Evolutionary conservation across 148 eudicot genomes (phyloP).

Genomic region (Drosera capensis): DNA sequence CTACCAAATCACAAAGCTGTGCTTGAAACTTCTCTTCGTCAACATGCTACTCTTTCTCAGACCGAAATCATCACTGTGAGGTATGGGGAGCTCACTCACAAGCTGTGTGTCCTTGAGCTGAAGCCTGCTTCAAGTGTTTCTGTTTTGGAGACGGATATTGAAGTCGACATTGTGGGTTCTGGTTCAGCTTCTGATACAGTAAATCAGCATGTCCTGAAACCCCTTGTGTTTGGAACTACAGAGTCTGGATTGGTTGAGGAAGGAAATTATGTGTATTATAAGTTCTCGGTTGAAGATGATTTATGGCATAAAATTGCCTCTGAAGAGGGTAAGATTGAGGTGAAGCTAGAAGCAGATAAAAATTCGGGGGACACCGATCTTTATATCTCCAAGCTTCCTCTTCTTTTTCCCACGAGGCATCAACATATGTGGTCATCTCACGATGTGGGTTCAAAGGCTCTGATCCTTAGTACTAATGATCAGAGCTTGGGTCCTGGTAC

Average conservation of each 20-base stretch:
- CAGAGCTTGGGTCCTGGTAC: slow-evolving; percentile 41
- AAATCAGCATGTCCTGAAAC: slow-evolving; percentile 39
- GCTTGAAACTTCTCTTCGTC: slow-evolving; percentile 85
- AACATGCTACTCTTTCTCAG: slow-evolving; percentile 84
- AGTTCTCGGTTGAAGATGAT: slow-evolving; percentile 48
- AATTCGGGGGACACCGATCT: slow-evolving; percentile 69
- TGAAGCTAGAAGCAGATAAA: slow-evolving; percentile 44
- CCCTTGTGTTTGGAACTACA: slow-evolving; percentile 37
- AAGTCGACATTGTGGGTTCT: slow-evolving; percentile 63
- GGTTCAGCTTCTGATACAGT: slow-evolving; percentile 30
- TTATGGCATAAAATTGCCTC: slow-evolving; percentile 43
- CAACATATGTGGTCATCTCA: slow-evolving; percentile 90
- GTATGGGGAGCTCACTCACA: slow-evolving; percentile 47
- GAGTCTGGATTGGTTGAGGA: slow-evolving; percentile 59
- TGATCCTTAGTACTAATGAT: slow-evolving; percentile 55
- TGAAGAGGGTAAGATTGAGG: slow-evolving; percentile 36
- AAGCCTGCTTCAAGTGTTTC: slow-evolving; percentile 79
- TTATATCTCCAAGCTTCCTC: slow-evolving; percentile 65
- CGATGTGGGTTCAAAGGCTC: slow-evolving; percentile 63
- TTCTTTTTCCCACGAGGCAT: slow-evolving; percentile 62
- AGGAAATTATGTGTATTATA: slow-evolving; percentile 64
- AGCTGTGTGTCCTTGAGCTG: slow-evolving; percentile 63
- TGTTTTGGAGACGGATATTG: slow-evolving; percentile 88
- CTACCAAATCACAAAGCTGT: slow-evolving; percentile 94
- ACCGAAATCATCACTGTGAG: slow-evolving; percentile 51